A percentile compares a stretch with the other conserved stretches of the same genome.
Evolutionary conservation across 73 alveolate genomes (phyloP).

Genomic region (Effrenium voratum): DNA sequence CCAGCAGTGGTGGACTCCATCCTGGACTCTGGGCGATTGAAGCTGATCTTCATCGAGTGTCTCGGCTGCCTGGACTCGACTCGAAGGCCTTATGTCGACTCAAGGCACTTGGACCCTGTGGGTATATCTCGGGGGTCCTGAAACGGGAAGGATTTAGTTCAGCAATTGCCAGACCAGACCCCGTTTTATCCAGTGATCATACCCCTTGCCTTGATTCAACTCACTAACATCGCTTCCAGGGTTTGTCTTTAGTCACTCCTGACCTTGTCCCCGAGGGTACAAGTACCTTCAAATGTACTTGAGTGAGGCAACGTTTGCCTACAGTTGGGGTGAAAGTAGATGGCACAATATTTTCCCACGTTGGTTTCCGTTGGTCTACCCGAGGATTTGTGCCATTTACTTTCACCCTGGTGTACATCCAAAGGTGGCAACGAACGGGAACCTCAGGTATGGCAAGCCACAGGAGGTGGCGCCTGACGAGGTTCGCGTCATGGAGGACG

Average conservation of each 20-base stretch:
- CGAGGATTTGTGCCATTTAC: background rate
- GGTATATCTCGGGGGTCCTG: background rate
- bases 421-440: background rate
- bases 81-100: too few species aligned
- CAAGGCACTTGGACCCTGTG: too few species aligned
- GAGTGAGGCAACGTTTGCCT: background rate
- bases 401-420: background rate
- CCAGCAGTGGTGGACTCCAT: slow-evolving; percentile 72
- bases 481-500: slow-evolving; percentile 63
- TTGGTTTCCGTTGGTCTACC: background rate
- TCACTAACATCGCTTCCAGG: background rate
- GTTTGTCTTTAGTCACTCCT: background rate
- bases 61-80: background rate
- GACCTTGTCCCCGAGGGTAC: background rate
- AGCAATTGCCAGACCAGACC: too few species aligned
- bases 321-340: background rate
- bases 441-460: slow-evolving; percentile 74
- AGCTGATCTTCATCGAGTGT: slow-evolving; percentile 81
- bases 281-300: background rate
- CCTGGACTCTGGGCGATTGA: slow-evolving; percentile 28
- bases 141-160: background rate
- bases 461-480: slow-evolving; percentile 36
- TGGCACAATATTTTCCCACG: background rate
- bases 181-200: too few species aligned
- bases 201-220: background rate